Evolutionary conservation across 352 stramenopile species (phyloP).

Genomic region (Pythium plurisporium): DNA sequence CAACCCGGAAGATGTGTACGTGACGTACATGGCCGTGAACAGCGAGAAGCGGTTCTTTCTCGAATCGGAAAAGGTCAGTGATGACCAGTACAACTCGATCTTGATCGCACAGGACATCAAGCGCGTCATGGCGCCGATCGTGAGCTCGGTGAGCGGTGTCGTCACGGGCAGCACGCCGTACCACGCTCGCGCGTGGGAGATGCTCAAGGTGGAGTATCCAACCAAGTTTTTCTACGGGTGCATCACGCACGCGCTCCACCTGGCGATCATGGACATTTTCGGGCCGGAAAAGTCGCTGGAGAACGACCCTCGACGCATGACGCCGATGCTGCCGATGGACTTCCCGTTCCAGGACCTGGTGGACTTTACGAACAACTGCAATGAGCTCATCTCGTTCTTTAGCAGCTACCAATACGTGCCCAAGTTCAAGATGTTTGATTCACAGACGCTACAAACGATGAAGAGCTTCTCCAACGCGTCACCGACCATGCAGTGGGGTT

Average conservation of each 20-base stretch:
- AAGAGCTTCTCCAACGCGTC: slow-evolving; percentile 66
- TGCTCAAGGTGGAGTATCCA: slow-evolving; percentile 79
- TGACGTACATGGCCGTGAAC: slow-evolving; percentile 79
- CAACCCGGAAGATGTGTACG: slow-evolving; percentile 60
- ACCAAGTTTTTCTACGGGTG: slow-evolving; percentile 88
- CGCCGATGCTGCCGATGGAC: slow-evolving; percentile 60
- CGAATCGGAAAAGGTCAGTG: slow-evolving; percentile 63
- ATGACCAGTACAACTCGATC: slow-evolving; percentile 76
- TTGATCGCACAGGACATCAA: slow-evolving; percentile 83
- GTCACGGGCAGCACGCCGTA: slow-evolving; percentile 74
- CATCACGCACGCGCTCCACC: slow-evolving; percentile 72
- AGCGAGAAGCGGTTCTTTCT: slow-evolving; percentile 79
- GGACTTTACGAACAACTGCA: slow-evolving; percentile 68
- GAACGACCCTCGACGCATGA: slow-evolving; percentile 60
- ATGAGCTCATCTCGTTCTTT: slow-evolving; percentile 75
- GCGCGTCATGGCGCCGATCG: slow-evolving; percentile 71
- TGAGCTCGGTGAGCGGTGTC: slow-evolving; percentile 61
- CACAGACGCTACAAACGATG: slow-evolving; percentile 69
- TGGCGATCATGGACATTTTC: slow-evolving; percentile 84
- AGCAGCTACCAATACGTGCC: slow-evolving; percentile 72
- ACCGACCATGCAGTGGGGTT: slow-evolving; percentile 61
- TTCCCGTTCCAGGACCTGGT: slow-evolving; percentile 81
- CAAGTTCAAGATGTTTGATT: slow-evolving; percentile 75
- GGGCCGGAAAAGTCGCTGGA: slow-evolving; percentile 62
- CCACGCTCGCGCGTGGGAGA: slow-evolving; percentile 72